Evolutionary conservation across 305 asterid genomes (phyloP), one percentile per base, ranked within the genome.

Genomic region (Plantago rigida): DNA sequence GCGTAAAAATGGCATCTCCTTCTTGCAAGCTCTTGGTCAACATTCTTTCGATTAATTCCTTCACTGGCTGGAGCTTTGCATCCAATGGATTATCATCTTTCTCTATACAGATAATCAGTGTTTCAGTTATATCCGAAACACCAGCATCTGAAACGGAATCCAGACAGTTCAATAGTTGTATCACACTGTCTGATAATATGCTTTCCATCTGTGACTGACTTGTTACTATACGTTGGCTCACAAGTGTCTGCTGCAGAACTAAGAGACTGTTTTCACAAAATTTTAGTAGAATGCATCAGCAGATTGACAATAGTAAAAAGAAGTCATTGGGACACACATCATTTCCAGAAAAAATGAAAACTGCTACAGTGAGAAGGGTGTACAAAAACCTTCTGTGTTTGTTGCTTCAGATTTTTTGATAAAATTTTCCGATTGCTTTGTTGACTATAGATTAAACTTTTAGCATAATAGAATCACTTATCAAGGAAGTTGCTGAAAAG

Each of bases 161-260:
- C 29, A 93, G 80, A 63, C 83, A 81, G 47, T 79, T 75, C 50
- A 86, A 79, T 10, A 93, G 94, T 6, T 69, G 80, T 62, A 73
- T 78, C 42, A 71, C 70, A 29, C 89, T 67, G 62, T 65, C 65
- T n/a, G 55, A 65, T 9, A 87, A 76, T 26, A 84, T 63, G 72
- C 53, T 77, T 55, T 85, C 96, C 78, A 75, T 77, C 11, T 78
- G 85, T 47, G 74, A 80, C 57, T 77, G 81, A 75, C 74, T 81
- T 60, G 71, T 69, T 34, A 77, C 83, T 13, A 76, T 69, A 62
- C 60, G 82, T 71, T 85, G 84, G 58, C 84, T 79, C 71, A 81
- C 19, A 26, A 93, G 88, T 26, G 86, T 78, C 73, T 93, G 99
- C 42, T 88, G 70, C 80, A 87, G 72, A 71, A 93, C 90, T 47